Conservation (phyloP, 169 alveolate genomes). For the Besnoitia besnoiti region DNA sequence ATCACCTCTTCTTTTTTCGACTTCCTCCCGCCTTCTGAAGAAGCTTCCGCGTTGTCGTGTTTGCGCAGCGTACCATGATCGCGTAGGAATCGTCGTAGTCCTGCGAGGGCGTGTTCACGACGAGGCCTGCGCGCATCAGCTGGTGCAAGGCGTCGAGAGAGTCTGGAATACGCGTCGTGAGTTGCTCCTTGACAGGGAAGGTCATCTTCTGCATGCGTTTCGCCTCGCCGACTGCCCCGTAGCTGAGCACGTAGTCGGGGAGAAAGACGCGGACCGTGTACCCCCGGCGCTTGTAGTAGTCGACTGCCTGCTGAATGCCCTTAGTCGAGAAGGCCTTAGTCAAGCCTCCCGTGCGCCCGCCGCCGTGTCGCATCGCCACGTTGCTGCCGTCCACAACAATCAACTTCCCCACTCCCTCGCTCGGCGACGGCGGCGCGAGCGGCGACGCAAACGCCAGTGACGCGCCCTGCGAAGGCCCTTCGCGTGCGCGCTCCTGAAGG, state of each 20-base stretch:
- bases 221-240: conserved; percentile 54
- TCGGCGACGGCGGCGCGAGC: background rate
- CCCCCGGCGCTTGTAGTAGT: conserved; percentile 46
- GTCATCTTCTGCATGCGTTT: conserved; percentile 43
- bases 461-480: no score
- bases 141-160: conserved; percentile 23
- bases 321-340: conserved; percentile 23
- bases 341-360: background rate
- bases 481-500: no score
- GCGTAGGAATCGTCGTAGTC: conserved; percentile 70
- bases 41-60: background rate
- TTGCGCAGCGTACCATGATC: conserved; percentile 34
- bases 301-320: conserved; percentile 51
- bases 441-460: no score
- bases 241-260: conserved; percentile 66
- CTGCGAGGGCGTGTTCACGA: conserved; percentile 65
- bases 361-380: conserved; percentile 72
- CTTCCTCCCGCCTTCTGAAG: no score
- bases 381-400: conserved; percentile 70
- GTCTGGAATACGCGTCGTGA: conserved; percentile 55
- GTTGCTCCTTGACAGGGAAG: conserved; percentile 15
- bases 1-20: background rate
- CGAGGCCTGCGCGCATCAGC: conserved; percentile 51
- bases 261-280: conserved; percentile 64
- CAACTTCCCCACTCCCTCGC: background rate